Percentiles rank a stretch among this genome's conserved stretches.
phyloP scores from a whole-genome alignment of 768 basidiomycete species.

The Lentinula guzmanii region DNA sequence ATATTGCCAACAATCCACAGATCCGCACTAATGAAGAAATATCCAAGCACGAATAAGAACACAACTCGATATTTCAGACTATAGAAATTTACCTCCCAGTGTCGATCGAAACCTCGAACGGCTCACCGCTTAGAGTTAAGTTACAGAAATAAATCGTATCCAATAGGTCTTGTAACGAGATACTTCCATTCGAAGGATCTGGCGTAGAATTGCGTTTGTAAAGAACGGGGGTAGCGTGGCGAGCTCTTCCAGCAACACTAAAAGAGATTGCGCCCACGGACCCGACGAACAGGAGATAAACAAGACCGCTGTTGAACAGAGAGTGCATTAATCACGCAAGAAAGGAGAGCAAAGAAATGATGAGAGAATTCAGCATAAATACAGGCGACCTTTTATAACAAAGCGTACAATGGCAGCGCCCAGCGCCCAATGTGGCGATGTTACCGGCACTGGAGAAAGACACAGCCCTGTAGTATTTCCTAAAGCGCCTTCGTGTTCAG shows the following conservation, averaged over 20 bases:
- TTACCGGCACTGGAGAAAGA: too few relatives aligned
- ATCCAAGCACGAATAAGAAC: background rate
- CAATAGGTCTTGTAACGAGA: background rate
- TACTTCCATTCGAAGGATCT: background rate
- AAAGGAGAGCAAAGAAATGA: background rate
- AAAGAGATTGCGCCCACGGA: background rate
- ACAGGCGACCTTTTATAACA: too few relatives aligned
- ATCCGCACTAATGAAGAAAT: constrained; percentile 13
- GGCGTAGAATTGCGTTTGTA: background rate
- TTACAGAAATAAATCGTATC: constrained; percentile 14
- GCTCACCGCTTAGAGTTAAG: constrained; percentile 13
- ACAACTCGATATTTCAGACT: too few relatives aligned
- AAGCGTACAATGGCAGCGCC: too few relatives aligned
- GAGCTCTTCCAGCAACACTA: background rate
- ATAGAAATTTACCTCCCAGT: constrained; percentile 15
- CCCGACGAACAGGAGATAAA: too few relatives aligned
- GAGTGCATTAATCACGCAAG: background rate
- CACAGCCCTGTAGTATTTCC: too few relatives aligned
- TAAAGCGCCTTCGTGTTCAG: too few relatives aligned
- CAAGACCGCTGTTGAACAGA: background rate
- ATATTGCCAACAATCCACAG: constrained; percentile 16
- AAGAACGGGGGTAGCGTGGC: background rate
- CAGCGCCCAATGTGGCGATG: too few relatives aligned
- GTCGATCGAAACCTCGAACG: constrained; percentile 15
- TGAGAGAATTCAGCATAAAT: too few relatives aligned